phyloP scores from a whole-genome alignment of 768 basidiomycete species.

The Gyrodon lividus region DNA sequence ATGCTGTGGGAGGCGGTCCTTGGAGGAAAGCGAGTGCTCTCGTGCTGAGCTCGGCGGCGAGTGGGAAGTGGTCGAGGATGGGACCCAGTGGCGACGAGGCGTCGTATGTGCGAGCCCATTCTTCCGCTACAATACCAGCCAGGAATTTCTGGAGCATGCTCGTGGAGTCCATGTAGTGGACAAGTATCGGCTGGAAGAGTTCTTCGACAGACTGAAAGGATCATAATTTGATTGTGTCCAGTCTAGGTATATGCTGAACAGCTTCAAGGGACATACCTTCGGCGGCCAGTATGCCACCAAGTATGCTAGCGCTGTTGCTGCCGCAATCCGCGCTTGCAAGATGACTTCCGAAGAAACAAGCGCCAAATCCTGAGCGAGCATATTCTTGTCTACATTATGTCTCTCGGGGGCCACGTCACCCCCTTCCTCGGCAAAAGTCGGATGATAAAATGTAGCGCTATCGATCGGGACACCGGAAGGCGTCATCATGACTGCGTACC shows the following conservation, averaged over 20 bases:
- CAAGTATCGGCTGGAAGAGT: constrained; percentile 72
- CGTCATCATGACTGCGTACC: constrained; percentile 88
- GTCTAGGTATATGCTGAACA: neutral
- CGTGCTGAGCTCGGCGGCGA: constrained; percentile 67
- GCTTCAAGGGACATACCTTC: constrained; percentile 38
- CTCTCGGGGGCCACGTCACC: constrained; percentile 50
- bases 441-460: constrained; percentile 62
- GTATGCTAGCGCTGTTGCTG: constrained; percentile 74
- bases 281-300: constrained; percentile 67
- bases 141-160: constrained; percentile 92
- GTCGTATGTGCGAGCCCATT: constrained; percentile 77
- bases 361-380: constrained; percentile 87
- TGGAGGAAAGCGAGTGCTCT: constrained; percentile 75
- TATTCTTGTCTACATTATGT: constrained; percentile 96
- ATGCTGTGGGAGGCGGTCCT: constrained; percentile 68
- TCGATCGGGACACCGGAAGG: constrained; percentile 84
- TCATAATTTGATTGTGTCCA: neutral
- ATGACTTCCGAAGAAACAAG: constrained; percentile 76
- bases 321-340: constrained; percentile 74
- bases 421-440: constrained; percentile 49
- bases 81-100: constrained; percentile 31
- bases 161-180: constrained; percentile 79
- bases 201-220: constrained; percentile 48
- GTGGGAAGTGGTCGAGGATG: constrained; percentile 53
- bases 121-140: constrained; percentile 81